Percentiles rank a stretch among this genome's conserved stretches.
phyloP scores from a whole-genome alignment of 768 basidiomycete genomes.

The Auricularia cornea region DNA sequence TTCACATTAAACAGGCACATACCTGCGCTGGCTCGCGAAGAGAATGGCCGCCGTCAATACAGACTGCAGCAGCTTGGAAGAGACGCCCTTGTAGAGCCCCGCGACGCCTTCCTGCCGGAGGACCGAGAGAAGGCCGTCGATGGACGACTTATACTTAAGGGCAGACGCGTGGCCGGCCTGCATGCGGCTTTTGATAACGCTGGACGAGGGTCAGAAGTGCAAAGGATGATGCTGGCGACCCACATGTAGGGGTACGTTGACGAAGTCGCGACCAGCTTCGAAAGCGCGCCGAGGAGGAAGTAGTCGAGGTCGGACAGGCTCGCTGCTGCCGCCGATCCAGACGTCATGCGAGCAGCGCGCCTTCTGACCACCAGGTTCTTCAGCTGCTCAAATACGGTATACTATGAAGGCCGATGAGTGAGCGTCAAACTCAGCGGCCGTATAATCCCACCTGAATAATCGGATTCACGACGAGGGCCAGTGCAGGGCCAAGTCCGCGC shows the following conservation, averaged over 20 bases:
- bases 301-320: slow-evolving; percentile 78
- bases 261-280: slow-evolving; percentile 62
- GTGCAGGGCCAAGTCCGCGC: slow-evolving; percentile 89
- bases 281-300: slow-evolving; percentile 89
- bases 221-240: slow-evolving; percentile 12
- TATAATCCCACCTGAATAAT: slow-evolving; percentile 47
- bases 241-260: slow-evolving; percentile 72
- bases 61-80: slow-evolving; percentile 83
- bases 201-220: slow-evolving; percentile 11
- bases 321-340: slow-evolving; percentile 33
- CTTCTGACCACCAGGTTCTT: slow-evolving; percentile 72
- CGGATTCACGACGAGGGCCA: slow-evolving; percentile 89
- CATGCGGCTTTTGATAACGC: slow-evolving; percentile 69
- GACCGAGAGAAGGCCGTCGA: slow-evolving; percentile 73
- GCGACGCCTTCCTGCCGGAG: slow-evolving; percentile 68
- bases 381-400: slow-evolving; percentile 92
- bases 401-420: slow-evolving; percentile 35
- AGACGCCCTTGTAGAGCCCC: slow-evolving; percentile 81
- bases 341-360: slow-evolving; percentile 44
- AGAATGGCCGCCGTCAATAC: slow-evolving; percentile 91
- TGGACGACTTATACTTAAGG: slow-evolving; percentile 62
- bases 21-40: slow-evolving; percentile 77
- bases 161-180: slow-evolving; percentile 67
- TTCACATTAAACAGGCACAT: no score
- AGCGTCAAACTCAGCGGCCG: neutral